Base-by-base conservation (phyloP, 352 stramenopile genomes). In the Ophiocytium majus region DNA sequence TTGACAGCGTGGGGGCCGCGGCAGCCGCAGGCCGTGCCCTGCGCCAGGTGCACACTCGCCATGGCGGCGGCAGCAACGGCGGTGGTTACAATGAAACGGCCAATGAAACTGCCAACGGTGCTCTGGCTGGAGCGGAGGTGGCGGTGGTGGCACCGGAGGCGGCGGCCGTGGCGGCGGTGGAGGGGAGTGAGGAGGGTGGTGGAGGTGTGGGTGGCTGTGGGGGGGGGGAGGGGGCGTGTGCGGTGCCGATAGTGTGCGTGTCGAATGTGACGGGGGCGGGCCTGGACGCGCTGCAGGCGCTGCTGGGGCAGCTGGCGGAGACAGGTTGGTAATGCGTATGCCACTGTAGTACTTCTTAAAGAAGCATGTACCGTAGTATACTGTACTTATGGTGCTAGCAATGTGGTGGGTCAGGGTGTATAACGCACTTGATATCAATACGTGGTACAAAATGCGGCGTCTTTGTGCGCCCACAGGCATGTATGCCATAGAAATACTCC, bases 261-360 rank as follows among this genome's bases (percentile, higher is more conserved):
- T 87, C 84, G 0, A 85, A 81, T 35, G 84, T 87, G n/a, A 82
- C 79, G 17, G 17, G 79, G 0, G 71, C 74, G 23, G 84, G 84
- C 1, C 57, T 85, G 31, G n/a, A 66, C 0, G 79, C 81, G 50
- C 84, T 87, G 9, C 57, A 79, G 50, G 84, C 80, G 57, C 83
- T 87, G 35, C 80, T 87, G 14, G 74, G 84, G 9, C 66, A 82
- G 31, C 84, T 87, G 37, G 36, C 76, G 37, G 57, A 34, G 31
- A 37, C 17, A 76, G 64, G 64, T 76, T n/a, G n/a, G n/a, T n/a
- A n/a, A n/a, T n/a, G n/a, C n/a, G n/a, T n/a, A n/a, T n/a, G n/a
- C n/a, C n/a, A n/a, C n/a, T n/a, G n/a, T n/a, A n/a, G n/a, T n/a
- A n/a, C n/a, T n/a, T n/a, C n/a, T n/a, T n/a, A n/a, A n/a, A n/a